phyloP scores from a whole-genome alignment of 2,329 filamentous ascomycete genomes.

The Periglandula ipomoeae region DNA sequence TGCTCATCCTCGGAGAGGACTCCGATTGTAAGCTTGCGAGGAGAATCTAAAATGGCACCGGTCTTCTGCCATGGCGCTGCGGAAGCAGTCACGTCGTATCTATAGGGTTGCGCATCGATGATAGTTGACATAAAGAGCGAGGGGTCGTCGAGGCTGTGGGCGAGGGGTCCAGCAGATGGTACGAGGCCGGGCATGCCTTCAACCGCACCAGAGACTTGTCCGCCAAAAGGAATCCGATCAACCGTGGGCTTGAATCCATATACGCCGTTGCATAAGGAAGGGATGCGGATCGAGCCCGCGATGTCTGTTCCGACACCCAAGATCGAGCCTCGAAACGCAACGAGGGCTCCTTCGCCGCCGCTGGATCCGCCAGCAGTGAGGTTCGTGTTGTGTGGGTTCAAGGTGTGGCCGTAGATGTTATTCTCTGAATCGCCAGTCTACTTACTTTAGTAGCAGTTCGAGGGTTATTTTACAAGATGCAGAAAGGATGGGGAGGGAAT shows the following conservation, averaged over 20 bases:
- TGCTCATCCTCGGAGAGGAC: slow-evolving; percentile 36
- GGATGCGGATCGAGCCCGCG: slow-evolving; percentile 39
- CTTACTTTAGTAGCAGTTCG: fast-evolving
- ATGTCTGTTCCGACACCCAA: slow-evolving; percentile 19
- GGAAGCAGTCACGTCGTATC: slow-evolving; percentile 30
- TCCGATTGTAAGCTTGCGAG: slow-evolving; percentile 32
- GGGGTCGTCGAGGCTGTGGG: slow-evolving; percentile 24
- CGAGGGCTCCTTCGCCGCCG: slow-evolving; percentile 16
- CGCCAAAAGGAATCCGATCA: slow-evolving; percentile 40
- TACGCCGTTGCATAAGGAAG: slow-evolving; percentile 44
- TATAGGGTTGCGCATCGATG: slow-evolving; percentile 31
- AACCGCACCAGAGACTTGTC: slow-evolving; percentile 14
- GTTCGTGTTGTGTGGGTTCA: slow-evolving; percentile 25
- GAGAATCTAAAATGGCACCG: slow-evolving; percentile 7
- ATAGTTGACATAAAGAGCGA: slow-evolving; percentile 25
- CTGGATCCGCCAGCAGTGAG: slow-evolving; percentile 16
- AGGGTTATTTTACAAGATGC: no score
- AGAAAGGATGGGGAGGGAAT: no score
- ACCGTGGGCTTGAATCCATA: slow-evolving; percentile 47
- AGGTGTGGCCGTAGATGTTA: slow-evolving; percentile 17
- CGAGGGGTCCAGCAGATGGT: slow-evolving; percentile 33
- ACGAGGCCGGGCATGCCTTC: slow-evolving; percentile 14
- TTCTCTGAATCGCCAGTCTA: slow-evolving; percentile 30
- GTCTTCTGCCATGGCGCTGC: slow-evolving; percentile 36
- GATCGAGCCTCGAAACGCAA: slow-evolving; percentile 15